Conservation (phyloP, 2,329 filamentous ascomycete genomes). For the Phialophora chinensis region DNA sequence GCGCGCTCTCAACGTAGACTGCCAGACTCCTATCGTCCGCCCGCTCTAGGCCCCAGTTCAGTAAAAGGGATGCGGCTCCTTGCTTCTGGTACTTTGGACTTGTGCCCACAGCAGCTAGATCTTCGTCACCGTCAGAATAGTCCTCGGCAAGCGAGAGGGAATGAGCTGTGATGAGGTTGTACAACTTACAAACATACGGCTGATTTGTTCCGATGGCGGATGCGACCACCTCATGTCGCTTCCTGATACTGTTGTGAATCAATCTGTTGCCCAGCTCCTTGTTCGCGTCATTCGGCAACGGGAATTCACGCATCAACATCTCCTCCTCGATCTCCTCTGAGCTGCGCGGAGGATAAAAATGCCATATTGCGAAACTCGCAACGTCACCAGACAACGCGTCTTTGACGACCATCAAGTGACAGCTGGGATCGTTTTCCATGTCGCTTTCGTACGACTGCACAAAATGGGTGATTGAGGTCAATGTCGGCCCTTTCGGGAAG, state of each 20-base stretch:
- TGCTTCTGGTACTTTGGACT: slow-evolving; percentile 32
- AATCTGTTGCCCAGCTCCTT: slow-evolving; percentile 30
- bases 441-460: slow-evolving; percentile 28
- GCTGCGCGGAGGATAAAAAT: slow-evolving; percentile 31
- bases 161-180: background rate
- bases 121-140: slow-evolving; percentile 13
- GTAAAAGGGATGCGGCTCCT: slow-evolving; percentile 31
- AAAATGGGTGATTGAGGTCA: slow-evolving; percentile 29
- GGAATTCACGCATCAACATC: slow-evolving; percentile 28
- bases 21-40: slow-evolving; percentile 33
- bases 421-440: slow-evolving; percentile 34
- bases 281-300: slow-evolving; percentile 33
- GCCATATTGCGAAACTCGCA: slow-evolving; percentile 35
- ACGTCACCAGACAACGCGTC: slow-evolving; percentile 34
- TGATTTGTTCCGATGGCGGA: slow-evolving; percentile 18
- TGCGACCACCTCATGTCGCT: slow-evolving; percentile 35
- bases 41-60: slow-evolving; percentile 34
- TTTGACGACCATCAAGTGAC: slow-evolving; percentile 35
- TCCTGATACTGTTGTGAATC: slow-evolving; percentile 32
- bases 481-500: slow-evolving; percentile 35
- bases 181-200: slow-evolving; percentile 33
- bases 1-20: slow-evolving; percentile 32
- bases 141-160: background rate
- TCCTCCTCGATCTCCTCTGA: slow-evolving; percentile 32
- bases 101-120: slow-evolving; percentile 32